Conservation (phyloP, 192 early-diverging fungal genomes). For the Coemansia sp. region DNA sequence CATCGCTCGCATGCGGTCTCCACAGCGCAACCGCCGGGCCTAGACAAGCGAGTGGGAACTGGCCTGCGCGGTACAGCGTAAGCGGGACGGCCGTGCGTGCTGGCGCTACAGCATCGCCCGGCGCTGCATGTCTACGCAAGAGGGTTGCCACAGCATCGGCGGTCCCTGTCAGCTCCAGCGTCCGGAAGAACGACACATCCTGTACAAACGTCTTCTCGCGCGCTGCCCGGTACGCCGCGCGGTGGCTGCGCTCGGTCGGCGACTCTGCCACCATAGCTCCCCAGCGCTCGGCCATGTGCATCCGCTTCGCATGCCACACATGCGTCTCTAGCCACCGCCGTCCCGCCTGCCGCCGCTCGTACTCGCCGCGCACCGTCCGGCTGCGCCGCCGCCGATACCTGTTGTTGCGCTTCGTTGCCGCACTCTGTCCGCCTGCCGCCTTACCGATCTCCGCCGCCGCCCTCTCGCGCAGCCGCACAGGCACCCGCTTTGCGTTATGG, state of each 20-base stretch:
- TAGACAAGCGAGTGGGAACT: slow-evolving; percentile 54
- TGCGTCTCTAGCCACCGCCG: slow-evolving; percentile 95
- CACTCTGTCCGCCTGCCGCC: slow-evolving; percentile 18
- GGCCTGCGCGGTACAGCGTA: slow-evolving; percentile 33
- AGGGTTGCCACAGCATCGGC: slow-evolving; percentile 50
- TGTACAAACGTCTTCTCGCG: slow-evolving; percentile 74
- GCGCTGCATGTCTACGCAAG: slow-evolving; percentile 63
- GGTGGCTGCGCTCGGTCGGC: slow-evolving; percentile 82
- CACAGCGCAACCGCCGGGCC: slow-evolving; percentile 78
- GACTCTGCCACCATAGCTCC: slow-evolving; percentile 65
- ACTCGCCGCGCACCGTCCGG: slow-evolving; percentile 28
- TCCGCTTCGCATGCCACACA: slow-evolving; percentile 97
- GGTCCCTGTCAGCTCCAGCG: slow-evolving; percentile 68
- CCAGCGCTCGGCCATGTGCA: slow-evolving; percentile 90
- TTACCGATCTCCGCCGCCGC: slow-evolving; percentile 69
- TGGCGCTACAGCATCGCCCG: background rate
- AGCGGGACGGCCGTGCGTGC: slow-evolving; percentile 34
- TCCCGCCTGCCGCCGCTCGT: slow-evolving; percentile 45
- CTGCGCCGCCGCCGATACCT: slow-evolving; percentile 50
- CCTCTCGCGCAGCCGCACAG: slow-evolving; percentile 71
- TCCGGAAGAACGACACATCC: slow-evolving; percentile 80
- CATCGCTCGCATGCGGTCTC: slow-evolving; percentile 51
- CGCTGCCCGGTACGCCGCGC: slow-evolving; percentile 72
- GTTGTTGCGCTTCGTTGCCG: slow-evolving; percentile 23
- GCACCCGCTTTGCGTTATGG: slow-evolving; percentile 93